phyloP scores from a whole-genome alignment of 371 early-diverging fungal genomes.

The Haplosporangium sp. region DNA sequence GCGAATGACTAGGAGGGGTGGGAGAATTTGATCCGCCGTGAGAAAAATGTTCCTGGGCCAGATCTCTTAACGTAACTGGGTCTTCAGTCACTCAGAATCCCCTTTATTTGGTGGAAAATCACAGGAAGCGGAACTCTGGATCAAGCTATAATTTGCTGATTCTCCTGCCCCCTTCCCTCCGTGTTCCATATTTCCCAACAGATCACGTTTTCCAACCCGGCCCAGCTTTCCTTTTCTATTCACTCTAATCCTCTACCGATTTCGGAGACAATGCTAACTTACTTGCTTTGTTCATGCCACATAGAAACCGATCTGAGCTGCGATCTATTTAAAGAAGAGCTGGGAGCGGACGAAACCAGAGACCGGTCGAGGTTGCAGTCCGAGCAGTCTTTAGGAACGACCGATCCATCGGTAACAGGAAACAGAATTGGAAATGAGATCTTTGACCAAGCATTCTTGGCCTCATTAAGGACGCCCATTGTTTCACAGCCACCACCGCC shows the following conservation, averaged over 20 bases:
- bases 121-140: too few relatives aligned
- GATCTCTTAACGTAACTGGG: too few relatives aligned
- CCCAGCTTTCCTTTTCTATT: too few relatives aligned
- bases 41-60: too few relatives aligned
- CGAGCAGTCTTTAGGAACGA: constrained; percentile 6
- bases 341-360: constrained; percentile 29
- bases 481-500: constrained; percentile 24
- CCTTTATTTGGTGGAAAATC: too few relatives aligned
- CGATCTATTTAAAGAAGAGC: constrained; percentile 53
- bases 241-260: background rate
- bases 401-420: background rate
- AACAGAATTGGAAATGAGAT: constrained; percentile 29
- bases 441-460: constrained; percentile 38
- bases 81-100: too few relatives aligned
- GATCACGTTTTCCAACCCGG: too few relatives aligned
- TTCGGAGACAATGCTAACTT: background rate
- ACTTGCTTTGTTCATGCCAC: constrained; percentile 6
- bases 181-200: too few relatives aligned
- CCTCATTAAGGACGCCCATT: constrained; percentile 26
- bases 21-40: too few relatives aligned
- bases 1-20: too few relatives aligned
- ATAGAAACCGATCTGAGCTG: constrained; percentile 49
- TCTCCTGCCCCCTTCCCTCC: too few relatives aligned
- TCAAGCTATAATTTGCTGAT: too few relatives aligned
- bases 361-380: constrained; percentile 28